Conservation (phyloP, 257 asterid species). For the Sherardia arvensis region DNA sequence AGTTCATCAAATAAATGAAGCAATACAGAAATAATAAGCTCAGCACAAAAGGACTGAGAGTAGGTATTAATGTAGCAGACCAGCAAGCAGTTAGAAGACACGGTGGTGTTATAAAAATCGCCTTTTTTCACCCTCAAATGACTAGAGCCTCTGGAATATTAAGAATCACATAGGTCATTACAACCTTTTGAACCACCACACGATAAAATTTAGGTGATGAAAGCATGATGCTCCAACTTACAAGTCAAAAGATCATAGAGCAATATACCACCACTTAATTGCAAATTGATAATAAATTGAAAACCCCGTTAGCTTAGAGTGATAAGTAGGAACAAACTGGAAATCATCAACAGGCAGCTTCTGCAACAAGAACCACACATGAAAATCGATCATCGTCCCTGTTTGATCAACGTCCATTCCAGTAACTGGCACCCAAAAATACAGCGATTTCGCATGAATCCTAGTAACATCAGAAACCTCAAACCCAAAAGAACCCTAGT, state of each 20-base stretch:
- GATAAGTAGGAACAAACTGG: slow-evolving; percentile 27
- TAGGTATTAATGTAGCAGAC: too few species aligned
- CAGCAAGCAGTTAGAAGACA: too few species aligned
- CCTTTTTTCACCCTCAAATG: not conserved
- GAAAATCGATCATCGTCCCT: slow-evolving; percentile 37
- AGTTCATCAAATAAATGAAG: not conserved
- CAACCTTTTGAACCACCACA: not conserved
- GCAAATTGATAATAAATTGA: not conserved
- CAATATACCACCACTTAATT: not conserved
- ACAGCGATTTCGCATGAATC: slow-evolving; percentile 54
- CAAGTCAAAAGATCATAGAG: too few species aligned
- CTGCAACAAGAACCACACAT: slow-evolving; percentile 47
- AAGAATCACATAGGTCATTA: not conserved
- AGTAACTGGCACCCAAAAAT: slow-evolving; percentile 53
- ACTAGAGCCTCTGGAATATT: not conserved
- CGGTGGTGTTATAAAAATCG: not conserved
- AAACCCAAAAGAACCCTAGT: too few species aligned
- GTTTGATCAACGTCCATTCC: slow-evolving; percentile 47
- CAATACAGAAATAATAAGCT: too few species aligned
- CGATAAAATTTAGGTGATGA: not conserved
- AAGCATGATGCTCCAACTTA: not conserved
- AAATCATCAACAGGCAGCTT: slow-evolving; percentile 46
- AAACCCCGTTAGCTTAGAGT: not conserved
- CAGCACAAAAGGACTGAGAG: too few species aligned
- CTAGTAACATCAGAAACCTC: slow-evolving; percentile 56